phyloP scores from a whole-genome alignment of 352 stramenopile genomes.

The Pythium insidiosum region DNA sequence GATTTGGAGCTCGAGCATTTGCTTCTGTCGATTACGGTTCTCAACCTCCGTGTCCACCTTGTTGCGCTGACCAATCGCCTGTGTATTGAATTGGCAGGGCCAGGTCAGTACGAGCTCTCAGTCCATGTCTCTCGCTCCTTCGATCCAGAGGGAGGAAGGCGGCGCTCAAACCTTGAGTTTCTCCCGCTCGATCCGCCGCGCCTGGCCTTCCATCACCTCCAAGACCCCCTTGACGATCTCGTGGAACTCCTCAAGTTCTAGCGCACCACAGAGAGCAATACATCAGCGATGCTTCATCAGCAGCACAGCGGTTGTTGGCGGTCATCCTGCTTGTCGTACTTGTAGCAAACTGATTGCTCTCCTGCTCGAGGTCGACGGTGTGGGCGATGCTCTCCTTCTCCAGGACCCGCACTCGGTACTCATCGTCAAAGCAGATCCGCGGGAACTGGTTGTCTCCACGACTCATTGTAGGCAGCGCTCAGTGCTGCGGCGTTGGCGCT shows the following conservation, averaged over 20 bases:
- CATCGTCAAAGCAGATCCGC: conserved; percentile 75
- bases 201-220: conserved; percentile 71
- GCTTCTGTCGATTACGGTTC: conserved; percentile 75
- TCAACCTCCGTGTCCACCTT: conserved; percentile 75
- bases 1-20: conserved; percentile 70
- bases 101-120: too few species aligned
- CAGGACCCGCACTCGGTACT: conserved; percentile 72
- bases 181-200: conserved; percentile 70
- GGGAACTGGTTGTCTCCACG: conserved; percentile 63
- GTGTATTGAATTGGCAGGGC: too few species aligned
- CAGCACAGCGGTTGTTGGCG: too few species aligned
- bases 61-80: conserved; percentile 78
- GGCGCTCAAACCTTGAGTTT: conserved; percentile 54
- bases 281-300: neutral
- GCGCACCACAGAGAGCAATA: neutral
- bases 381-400: conserved; percentile 71
- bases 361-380: conserved; percentile 68
- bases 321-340: conserved; percentile 27
- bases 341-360: conserved; percentile 79
- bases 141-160: too few species aligned
- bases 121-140: neutral
- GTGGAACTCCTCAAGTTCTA: conserved; percentile 80
- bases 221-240: conserved; percentile 71
- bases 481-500: too few species aligned
- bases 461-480: too few species aligned